Percentiles rank a stretch among this genome's conserved stretches.
phyloP scores from a whole-genome alignment of 2,329 filamentous ascomycete species.

The Botrytis sinoallii region DNA sequence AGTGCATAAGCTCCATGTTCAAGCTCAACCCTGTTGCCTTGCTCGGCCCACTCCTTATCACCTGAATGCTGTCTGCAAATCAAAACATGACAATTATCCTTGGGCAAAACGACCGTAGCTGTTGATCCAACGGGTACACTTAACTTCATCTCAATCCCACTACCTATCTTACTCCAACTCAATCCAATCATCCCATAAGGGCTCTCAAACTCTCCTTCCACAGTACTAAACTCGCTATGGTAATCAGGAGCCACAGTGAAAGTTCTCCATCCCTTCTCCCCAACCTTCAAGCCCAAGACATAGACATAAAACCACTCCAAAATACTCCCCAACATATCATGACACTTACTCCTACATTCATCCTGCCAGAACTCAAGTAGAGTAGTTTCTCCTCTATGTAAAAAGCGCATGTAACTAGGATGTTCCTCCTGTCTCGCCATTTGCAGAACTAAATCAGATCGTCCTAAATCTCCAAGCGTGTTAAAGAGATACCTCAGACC shows the following conservation, averaged over 20 bases:
- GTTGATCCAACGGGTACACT: neutral
- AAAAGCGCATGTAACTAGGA: constrained; percentile 5
- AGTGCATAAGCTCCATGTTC: neutral
- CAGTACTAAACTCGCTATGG: neutral
- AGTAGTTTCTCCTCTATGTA: constrained; percentile 44
- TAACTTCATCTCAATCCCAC: neutral
- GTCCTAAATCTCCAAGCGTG: neutral
- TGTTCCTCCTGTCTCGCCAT: neutral
- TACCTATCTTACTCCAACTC: neutral
- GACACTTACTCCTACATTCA: constrained; percentile 44
- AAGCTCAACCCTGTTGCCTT: neutral
- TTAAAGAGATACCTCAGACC: neutral
- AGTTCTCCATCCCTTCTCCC: neutral
- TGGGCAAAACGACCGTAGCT: neutral
- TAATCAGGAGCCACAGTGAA: neutral
- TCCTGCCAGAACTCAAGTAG: constrained; percentile 46
- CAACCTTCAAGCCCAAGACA: neutral
- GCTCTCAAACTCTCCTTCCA: neutral
- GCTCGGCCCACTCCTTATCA: neutral
- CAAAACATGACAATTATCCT: neutral
- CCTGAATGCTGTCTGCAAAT: neutral
- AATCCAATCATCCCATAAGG: neutral
- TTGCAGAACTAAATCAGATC: neutral
- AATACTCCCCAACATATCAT: constrained; percentile 49
- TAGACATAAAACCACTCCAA: constrained; percentile 47